A percentile compares a stretch with the other conserved stretches of the same genome.
phyloP scores from a whole-genome alignment of 1,284 basidiomycete species.

The Porogramme epimiltina region DNA sequence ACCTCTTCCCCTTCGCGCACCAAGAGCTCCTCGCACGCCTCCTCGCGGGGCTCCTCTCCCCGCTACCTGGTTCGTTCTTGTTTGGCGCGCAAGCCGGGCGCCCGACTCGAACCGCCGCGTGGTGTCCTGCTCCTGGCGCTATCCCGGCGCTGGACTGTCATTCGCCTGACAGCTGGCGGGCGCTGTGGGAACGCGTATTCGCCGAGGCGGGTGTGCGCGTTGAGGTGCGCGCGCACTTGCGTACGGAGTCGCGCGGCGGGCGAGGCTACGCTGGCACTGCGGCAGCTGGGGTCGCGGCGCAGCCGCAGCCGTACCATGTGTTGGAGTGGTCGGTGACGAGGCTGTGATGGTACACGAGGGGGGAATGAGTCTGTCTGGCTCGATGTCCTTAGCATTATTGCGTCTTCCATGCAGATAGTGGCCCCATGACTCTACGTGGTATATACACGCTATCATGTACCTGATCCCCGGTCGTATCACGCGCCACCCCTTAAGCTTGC shows the following conservation, averaged over 20 bases:
- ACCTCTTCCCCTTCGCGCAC: conserved; percentile 44
- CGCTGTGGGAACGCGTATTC: conserved; percentile 46
- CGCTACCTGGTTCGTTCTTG: conserved; percentile 34
- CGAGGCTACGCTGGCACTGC: background rate
- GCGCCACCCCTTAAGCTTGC: background rate
- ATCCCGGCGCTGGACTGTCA: conserved; percentile 34
- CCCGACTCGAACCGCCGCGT: background rate
- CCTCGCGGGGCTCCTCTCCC: conserved; percentile 39
- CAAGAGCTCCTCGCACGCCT: conserved; percentile 40
- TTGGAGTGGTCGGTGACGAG: conserved; percentile 6
- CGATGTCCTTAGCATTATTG: no score
- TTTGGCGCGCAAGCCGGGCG: conserved; percentile 31
- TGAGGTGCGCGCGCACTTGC: background rate
- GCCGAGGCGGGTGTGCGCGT: conserved; percentile 36
- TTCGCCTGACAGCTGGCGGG: conserved; percentile 40
- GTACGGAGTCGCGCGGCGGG: background rate
- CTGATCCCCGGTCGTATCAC: no score
- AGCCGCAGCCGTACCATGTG: background rate
- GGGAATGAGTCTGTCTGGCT: no score
- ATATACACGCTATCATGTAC: no score
- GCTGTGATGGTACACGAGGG: no score
- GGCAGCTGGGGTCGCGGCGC: background rate
- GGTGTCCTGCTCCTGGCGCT: conserved; percentile 15
- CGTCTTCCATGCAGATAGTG: no score
- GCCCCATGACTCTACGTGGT: no score